Evolutionary conservation across 78 protist species (phyloP), one percentile per base, ranked within the genome.

Genomic region (Dictyostelium brefeldianum): DNA sequence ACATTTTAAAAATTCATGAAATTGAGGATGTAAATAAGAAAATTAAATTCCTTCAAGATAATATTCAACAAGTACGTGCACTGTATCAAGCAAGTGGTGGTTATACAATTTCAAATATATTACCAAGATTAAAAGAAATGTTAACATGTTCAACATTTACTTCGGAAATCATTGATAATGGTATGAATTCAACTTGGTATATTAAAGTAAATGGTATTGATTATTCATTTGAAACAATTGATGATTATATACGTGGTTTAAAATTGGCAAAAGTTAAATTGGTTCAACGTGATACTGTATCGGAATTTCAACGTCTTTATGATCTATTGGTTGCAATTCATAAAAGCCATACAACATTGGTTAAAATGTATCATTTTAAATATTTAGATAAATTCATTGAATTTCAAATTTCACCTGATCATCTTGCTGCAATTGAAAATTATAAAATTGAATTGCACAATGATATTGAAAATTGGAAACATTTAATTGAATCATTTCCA

Each of bases 221-320:
- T 20, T 57, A 53, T 69, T 31, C 82, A 11, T 48, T 31, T 2
- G 91, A 85, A 31, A 75, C 56, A 22, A 8, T 85, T 7, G 77
- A 75, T 31, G 92, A 85, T 75, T 74, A 57, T 25, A 56, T 85
- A 3, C 82, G 80, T n/a, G 92, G 92, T 74, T 69, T 85, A 6
- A 85, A 73, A n/a, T 48, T 85, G 11, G 41, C 80, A 31, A 50
- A 71, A 11, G 51, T 57, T 31, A 69, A 64, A 14, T 54, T 57
- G 1, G n/a, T 10, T 48, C 79, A 67, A 18, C 73, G n/a, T 20
- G 51, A 10, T 5, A 59, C 36, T 9, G 59, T 73, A 11, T 14
- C 2, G 15, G 51, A 46, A 15, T 73, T 73, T 46, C 59, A 73
- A 73, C 20, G 15, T 18, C 8, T 73, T 1, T 73, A 47, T n/a